A percentile compares a stretch with the other conserved stretches of the same genome.
phyloP scores from a whole-genome alignment of 495 filamentous ascomycete genomes.

The Coniosporium apollinis region DNA sequence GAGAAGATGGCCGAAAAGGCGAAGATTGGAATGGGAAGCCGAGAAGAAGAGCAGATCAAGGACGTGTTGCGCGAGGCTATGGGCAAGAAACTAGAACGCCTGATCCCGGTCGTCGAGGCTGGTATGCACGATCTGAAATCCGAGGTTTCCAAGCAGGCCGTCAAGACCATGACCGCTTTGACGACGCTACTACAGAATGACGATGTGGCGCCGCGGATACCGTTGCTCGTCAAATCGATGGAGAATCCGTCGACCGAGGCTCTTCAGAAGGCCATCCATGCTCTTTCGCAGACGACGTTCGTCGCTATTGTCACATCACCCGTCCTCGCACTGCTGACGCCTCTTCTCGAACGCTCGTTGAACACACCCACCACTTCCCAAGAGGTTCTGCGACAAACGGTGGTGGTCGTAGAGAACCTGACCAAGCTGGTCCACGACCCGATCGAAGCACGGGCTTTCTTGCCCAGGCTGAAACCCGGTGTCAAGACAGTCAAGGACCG shows the following conservation, averaged over 20 bases:
- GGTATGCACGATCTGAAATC: constrained; percentile 94
- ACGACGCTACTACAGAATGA: constrained; percentile 91
- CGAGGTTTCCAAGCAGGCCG: constrained; percentile 78
- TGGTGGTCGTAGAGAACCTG: constrained; percentile 96
- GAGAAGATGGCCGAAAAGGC: constrained; percentile 88
- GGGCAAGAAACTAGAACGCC: constrained; percentile 73
- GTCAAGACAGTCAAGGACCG: constrained; percentile 74
- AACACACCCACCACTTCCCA: constrained; percentile 82
- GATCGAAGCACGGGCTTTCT: constrained; percentile 84
- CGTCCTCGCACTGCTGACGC: constrained; percentile 90
- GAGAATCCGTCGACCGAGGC: constrained; percentile 81
- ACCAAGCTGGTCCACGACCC: constrained; percentile 98
- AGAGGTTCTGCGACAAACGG: constrained; percentile 88
- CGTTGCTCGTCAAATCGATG: constrained; percentile 86
- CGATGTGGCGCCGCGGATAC: constrained; percentile 85
- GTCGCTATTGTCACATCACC: constrained; percentile 96
- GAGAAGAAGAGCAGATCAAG: constrained; percentile 67
- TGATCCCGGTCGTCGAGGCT: constrained; percentile 83
- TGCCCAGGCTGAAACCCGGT: constrained; percentile 90
- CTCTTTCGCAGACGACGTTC: constrained; percentile 95
- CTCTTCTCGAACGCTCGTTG: constrained; percentile 80
- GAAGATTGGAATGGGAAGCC: constrained; percentile 60
- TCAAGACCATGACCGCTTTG: constrained; percentile 78
- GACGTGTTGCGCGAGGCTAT: constrained; percentile 79
- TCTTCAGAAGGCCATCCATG: constrained; percentile 88